Base-by-base conservation (phyloP, 208 protist genomes). In the Porcisia hertigi region DNA sequence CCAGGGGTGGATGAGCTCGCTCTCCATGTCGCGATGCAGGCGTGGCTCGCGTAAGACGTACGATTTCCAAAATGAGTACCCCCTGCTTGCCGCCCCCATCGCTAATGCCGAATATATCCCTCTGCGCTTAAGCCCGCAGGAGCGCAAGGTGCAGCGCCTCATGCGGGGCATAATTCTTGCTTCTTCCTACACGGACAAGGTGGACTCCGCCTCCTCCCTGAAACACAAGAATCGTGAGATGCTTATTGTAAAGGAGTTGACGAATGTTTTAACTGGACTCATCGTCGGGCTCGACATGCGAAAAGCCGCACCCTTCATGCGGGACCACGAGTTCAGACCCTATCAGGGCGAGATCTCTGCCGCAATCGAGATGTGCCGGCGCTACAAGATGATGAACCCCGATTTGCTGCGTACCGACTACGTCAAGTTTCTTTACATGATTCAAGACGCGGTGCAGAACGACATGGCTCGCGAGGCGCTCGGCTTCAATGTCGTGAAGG, bases 371-470 rank as follows among this genome's bases (percentile, higher is more conserved):
- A 86, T 94, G 64, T 96, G 83, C 69, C 80, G 96, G 53, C 87
- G 96, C 54, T 97, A 97, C 75, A 98, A 98, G 77, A 98, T 98
- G 67, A 98, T 98, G 95, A 98, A 98, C 81, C 95, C 95, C 1
- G 96, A 98, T 77, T 82, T 96, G 82, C 90, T 98, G 77, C 92
- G 96, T 58, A 94, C 87, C 53, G 92, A 96, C 75, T 98, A 98
- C 75, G 94, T 95, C 39, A 98, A 98, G 83, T 95, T 98, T 43
- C 83, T 98, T 39, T 98, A 96, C 78, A 94, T 97, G 89, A 84
- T 98, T 66, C 94, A 97, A 72, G 94, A 98, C 73, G 91, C 92
- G 9, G 91, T 94, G 70, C 86, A 94, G 83, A 91, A 86, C 55
- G 82, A 90, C 55, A 83, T 85, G 79, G 84, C 86, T 0, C 75